Percentiles rank a stretch among this genome's conserved stretches.
phyloP scores from a whole-genome alignment of 2,329 filamentous ascomycete genomes.

The Fusarium illudens region DNA sequence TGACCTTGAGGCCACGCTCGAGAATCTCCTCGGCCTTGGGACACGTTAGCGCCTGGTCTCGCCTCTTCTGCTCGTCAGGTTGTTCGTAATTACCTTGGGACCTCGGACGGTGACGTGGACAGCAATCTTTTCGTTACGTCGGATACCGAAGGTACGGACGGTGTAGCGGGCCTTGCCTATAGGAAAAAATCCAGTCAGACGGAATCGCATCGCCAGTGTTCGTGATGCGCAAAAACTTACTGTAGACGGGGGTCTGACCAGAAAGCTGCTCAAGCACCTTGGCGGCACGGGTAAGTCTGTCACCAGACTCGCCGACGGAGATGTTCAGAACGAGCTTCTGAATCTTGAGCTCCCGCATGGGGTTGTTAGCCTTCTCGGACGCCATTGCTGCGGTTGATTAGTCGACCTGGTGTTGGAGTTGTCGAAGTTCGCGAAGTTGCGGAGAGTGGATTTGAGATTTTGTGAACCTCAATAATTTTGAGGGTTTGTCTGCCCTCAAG shows the following conservation, averaged over 20 bases:
- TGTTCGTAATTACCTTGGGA: constrained; percentile 66
- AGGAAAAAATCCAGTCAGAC: constrained; percentile 23
- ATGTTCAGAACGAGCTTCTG: constrained; percentile 99
- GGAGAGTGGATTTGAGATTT: constrained; percentile 41
- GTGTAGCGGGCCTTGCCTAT: constrained; percentile 99
- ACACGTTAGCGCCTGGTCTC: constrained; percentile 36
- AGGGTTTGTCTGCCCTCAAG: constrained; percentile 55
- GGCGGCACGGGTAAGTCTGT: constrained; percentile 99
- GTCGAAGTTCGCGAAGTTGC: constrained; percentile 45
- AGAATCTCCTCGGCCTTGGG: constrained; percentile 94
- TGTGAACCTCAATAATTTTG: constrained; percentile 50
- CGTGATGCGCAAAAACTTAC: constrained; percentile 60
- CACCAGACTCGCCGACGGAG: constrained; percentile 99
- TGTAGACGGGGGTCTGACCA: constrained; percentile 99
- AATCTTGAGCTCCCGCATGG: constrained; percentile 99
- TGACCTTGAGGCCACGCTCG: constrained; percentile 99
- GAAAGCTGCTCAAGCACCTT: constrained; percentile 99
- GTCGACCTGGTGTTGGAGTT: constrained; percentile 49
- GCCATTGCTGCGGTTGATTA: constrained; percentile 53
- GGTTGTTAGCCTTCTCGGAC: constrained; percentile 92
- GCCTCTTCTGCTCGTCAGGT: neutral
- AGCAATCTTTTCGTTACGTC: constrained; percentile 99
- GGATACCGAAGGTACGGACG: constrained; percentile 99
- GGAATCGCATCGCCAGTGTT: constrained; percentile 18
- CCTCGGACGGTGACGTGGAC: constrained; percentile 99